These are phyloP conservation scores for Flaveria trinervia DNA, from an alignment of 129 eudicot species.

Conservation along the genomic window DNA sequence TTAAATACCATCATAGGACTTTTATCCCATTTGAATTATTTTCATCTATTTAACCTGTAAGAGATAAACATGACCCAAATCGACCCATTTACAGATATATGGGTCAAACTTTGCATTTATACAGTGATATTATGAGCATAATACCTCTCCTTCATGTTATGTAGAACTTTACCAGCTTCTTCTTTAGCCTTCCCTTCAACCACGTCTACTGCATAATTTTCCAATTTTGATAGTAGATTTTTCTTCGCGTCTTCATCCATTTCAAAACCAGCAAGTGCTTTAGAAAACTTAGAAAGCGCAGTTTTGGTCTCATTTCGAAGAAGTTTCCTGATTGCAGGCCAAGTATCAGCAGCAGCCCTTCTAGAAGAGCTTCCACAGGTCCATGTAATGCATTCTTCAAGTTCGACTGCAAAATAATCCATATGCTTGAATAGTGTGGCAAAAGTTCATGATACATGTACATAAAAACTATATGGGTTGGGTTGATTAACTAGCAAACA, in stretches of 20 bases:
- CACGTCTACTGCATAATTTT: conserved; percentile 62
- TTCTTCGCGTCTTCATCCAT: conserved; percentile 62
- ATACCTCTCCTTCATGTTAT: conserved; percentile 84
- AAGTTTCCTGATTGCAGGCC: conserved; percentile 90
- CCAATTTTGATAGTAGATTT: conserved; percentile 56
- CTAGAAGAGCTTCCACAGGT: conserved; percentile 88
- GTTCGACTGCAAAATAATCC: conserved; percentile 49
- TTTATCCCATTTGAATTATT: not conserved
- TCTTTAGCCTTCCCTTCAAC: conserved; percentile 85
- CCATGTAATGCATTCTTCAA: conserved; percentile 59
- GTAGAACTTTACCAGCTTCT: conserved; percentile 79
- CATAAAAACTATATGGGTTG: no score
- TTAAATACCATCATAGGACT: not conserved
- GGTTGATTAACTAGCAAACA: not conserved
- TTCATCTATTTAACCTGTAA: conserved; percentile 1
- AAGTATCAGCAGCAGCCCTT: conserved; percentile 78
- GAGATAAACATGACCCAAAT: conserved; percentile 4
- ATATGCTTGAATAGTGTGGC: conserved; percentile 5
- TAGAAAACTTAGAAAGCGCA: conserved; percentile 59
- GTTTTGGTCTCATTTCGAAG: conserved; percentile 67
- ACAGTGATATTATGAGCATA: conserved; percentile 10
- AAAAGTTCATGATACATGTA: not conserved
- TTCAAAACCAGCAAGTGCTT: conserved; percentile 74
- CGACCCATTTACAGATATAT: not conserved
- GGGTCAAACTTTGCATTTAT: conserved; percentile 6